These are phyloP conservation scores for Aspergillus flavus DNA, from an alignment of 2,329 filamentous ascomycete genomes.

Conservation along the genomic window DNA sequence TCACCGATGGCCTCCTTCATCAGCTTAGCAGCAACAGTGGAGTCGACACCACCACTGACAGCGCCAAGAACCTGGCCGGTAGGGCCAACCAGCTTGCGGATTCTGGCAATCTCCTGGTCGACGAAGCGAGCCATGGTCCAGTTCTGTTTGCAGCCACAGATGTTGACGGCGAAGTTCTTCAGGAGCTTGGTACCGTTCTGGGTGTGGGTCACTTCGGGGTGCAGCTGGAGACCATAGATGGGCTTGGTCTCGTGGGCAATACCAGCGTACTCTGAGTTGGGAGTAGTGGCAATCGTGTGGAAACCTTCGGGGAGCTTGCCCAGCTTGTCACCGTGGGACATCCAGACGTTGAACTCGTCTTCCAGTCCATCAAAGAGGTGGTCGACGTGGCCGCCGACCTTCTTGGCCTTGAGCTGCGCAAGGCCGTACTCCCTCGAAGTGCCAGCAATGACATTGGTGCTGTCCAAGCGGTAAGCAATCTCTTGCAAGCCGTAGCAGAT, in stretches of 20 bases:
- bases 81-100: conserved; percentile 78
- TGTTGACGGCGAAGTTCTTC: conserved; percentile 79
- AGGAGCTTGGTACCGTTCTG: conserved; percentile 69
- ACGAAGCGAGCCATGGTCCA: conserved; percentile 89
- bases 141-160: conserved; percentile 74
- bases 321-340: conserved; percentile 91
- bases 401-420: conserved; percentile 64
- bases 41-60: conserved; percentile 83
- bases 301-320: conserved; percentile 72
- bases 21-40: conserved; percentile 81
- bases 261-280: conserved; percentile 76
- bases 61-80: conserved; percentile 80
- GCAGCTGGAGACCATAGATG: conserved; percentile 83
- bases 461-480: conserved; percentile 69
- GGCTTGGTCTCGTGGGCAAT: conserved; percentile 62
- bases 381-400: conserved; percentile 66
- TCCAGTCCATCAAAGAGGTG: conserved; percentile 76
- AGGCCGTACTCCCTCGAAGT: conserved; percentile 72
- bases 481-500: conserved; percentile 71
- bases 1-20: conserved; percentile 86
- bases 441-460: conserved; percentile 68
- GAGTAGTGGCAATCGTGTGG: conserved; percentile 70
- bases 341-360: conserved; percentile 73
- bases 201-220: conserved; percentile 74
- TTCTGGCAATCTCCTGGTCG: conserved; percentile 76